Conservation (phyloP, 2,329 filamentous ascomycete species). For the Fusarium sp. region DNA sequence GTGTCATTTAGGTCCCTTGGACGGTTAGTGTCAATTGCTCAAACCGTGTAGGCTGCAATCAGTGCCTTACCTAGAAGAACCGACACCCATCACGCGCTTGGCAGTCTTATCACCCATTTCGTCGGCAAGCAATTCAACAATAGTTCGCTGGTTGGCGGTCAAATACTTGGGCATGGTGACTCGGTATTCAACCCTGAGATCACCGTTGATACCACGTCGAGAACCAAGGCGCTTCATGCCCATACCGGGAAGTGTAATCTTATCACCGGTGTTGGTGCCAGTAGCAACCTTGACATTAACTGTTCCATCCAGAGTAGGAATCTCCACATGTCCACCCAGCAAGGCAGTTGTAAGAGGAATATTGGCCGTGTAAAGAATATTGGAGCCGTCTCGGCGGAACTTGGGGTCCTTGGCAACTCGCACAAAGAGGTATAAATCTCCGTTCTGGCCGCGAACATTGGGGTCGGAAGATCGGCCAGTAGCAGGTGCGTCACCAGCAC, state of each 20-base stretch:
- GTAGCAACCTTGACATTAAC: slow-evolving; percentile 92
- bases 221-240: slow-evolving; percentile 89
- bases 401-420: slow-evolving; percentile 89
- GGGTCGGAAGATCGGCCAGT: slow-evolving; percentile 77
- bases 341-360: slow-evolving; percentile 94
- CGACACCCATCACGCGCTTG: slow-evolving; percentile 90
- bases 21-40: slow-evolving; percentile 15
- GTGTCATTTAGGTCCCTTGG: slow-evolving; percentile 46
- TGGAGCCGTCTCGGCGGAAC: slow-evolving; percentile 87
- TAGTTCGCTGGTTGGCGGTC: slow-evolving; percentile 88
- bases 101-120: slow-evolving; percentile 95
- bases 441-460: slow-evolving; percentile 74
- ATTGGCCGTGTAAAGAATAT: slow-evolving; percentile 91
- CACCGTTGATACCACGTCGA: slow-evolving; percentile 77
- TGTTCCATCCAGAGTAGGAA: slow-evolving; percentile 91
- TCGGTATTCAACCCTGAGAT: slow-evolving; percentile 94
- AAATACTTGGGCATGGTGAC: slow-evolving; percentile 96
- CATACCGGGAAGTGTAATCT: slow-evolving; percentile 88
- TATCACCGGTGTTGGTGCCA: slow-evolving; percentile 92
- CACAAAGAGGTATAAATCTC: slow-evolving; percentile 93
- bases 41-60: not conserved
- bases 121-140: slow-evolving; percentile 95
- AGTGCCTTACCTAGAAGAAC: slow-evolving; percentile 51
- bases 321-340: slow-evolving; percentile 87
- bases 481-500: slow-evolving; percentile 87